A percentile compares a stretch with the other conserved stretches of the same genome.
phyloP scores from a whole-genome alignment of 108 stramenopile species.

The Craspedostauros australis region DNA sequence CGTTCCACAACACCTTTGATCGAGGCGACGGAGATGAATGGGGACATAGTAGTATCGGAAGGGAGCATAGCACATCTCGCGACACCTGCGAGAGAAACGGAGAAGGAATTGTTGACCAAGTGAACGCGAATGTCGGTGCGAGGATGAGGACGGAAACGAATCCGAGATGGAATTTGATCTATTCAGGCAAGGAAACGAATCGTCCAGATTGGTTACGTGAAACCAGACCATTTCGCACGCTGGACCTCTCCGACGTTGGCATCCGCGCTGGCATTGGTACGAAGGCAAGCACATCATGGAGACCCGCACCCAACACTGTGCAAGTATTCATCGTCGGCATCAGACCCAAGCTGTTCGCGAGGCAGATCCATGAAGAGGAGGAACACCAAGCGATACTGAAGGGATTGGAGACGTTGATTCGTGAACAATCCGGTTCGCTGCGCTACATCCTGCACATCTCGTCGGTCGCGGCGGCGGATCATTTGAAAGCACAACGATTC shows the following conservation, averaged over 20 bases:
- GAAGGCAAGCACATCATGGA: not conserved
- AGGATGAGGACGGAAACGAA: no score
- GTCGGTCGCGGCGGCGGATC: conserved; percentile 23
- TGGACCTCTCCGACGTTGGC: conserved; percentile 9
- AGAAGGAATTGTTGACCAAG: no score
- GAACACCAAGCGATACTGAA: conserved; percentile 6
- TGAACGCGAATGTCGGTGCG: no score
- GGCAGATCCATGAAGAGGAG: not conserved
- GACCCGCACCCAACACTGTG: not conserved
- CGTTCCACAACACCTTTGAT: conserved; percentile 8
- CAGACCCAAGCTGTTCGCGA: conserved; percentile 14
- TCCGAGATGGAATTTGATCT: conserved; percentile 5
- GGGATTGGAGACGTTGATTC: conserved; percentile 5
- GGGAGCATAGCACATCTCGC: no score
- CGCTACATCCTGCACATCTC: conserved; percentile 14
- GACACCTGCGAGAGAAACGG: no score
- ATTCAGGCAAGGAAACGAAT: conserved; percentile 7
- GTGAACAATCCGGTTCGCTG: not conserved
- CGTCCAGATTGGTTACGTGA: conserved; percentile 22
- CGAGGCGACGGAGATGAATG: no score
- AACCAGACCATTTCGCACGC: not conserved
- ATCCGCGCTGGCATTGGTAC: not conserved
- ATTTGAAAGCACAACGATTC: conserved; percentile 7
- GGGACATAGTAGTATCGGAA: no score
- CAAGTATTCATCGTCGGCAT: conserved; percentile 6